Evolutionary conservation across 345 rosid genomes (phyloP), one percentile per base, ranked within the genome.

Genomic region (Eucalyptus erythrocorys): DNA sequence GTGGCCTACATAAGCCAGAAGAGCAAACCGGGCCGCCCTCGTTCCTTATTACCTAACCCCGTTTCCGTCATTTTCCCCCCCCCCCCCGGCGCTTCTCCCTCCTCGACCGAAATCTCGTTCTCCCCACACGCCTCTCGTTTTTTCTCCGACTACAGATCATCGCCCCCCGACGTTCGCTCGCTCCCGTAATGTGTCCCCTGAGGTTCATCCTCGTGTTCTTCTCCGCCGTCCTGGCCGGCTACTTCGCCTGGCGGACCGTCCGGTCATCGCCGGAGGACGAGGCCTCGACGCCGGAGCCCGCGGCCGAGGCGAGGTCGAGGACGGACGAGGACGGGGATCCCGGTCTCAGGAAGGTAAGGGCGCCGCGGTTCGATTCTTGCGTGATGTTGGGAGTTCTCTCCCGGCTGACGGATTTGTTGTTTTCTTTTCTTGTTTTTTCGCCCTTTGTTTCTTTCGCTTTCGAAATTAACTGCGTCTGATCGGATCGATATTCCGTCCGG

Each of bases 161-260:
- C 64, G 61, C 61, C 61, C 61, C 12, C 27, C 88, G 48, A 37
- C 42, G 21, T 12, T 43, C 84, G 26, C 37, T 22, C 7, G 8
- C 34, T 32, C 32, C 37, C 30, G 48, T 50, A 37, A 97, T 97
- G 99, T 97, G 99, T 92, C 98, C 99, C 27, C 81, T 96, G 92
- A 93, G 99, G 90, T 92, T 97, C 91, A 87, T 97, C 85, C 93
- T 97, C 93, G 96, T 97, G 90, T 97, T 97, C 90, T 94, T 97
- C 93, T 97, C 99, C 8, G 99, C 97, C 14, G 86, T 95, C 59
- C 92, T 97, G 48, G 99, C 99, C 27, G 98, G 96, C 37, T 96
- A 94, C 91, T 90, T 95, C 87, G 99, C 99, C 3, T 96, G 98
- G 99, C 96, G 92, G 90, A 93, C 98, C 81, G 95, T 95, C 21